phyloP scores from a whole-genome alignment of 257 asterid genomes.

The Penstemon barbatus region DNA sequence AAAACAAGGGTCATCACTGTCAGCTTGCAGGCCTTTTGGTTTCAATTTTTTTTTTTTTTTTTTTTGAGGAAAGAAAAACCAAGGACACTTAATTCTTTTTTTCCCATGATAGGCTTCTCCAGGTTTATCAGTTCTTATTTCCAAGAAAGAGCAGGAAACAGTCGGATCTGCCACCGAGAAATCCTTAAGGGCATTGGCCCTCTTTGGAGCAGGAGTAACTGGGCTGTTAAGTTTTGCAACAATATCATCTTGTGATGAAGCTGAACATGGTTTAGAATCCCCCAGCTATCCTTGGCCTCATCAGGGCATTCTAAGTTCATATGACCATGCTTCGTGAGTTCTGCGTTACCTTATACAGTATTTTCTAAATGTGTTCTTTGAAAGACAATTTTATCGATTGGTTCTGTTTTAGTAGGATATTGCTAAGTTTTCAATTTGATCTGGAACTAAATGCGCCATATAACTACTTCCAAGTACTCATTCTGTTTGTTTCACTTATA shows the following conservation, averaged over 20 bases:
- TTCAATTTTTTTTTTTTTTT: background rate
- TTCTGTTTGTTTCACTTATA: slow-evolving; percentile 6
- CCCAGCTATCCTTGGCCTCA: slow-evolving; percentile 79
- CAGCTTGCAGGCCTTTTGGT: slow-evolving; percentile 4
- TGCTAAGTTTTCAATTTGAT: slow-evolving; percentile 9
- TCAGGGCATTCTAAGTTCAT: slow-evolving; percentile 68
- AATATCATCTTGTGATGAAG: slow-evolving; percentile 74
- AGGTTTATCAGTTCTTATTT: slow-evolving; percentile 35
- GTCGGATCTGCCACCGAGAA: slow-evolving; percentile 43
- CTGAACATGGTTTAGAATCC: slow-evolving; percentile 72
- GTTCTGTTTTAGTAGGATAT: background rate
- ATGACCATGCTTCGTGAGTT: slow-evolving; percentile 81
- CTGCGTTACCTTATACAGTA: slow-evolving; percentile 19
- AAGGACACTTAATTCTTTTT: background rate
- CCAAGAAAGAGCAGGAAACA: slow-evolving; percentile 45
- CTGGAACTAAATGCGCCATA: background rate
- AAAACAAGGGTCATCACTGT: background rate
- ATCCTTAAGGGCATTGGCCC: slow-evolving; percentile 47
- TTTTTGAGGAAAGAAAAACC: slow-evolving; percentile 10
- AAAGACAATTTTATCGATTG: background rate
- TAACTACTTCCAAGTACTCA: background rate
- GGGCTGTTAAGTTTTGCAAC: slow-evolving; percentile 72
- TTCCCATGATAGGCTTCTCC: slow-evolving; percentile 41
- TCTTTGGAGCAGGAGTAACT: slow-evolving; percentile 61
- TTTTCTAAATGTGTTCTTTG: slow-evolving; percentile 15